Evolutionary conservation across 257 asterid species (phyloP).

Genomic region (Nicotiana undulata): DNA sequence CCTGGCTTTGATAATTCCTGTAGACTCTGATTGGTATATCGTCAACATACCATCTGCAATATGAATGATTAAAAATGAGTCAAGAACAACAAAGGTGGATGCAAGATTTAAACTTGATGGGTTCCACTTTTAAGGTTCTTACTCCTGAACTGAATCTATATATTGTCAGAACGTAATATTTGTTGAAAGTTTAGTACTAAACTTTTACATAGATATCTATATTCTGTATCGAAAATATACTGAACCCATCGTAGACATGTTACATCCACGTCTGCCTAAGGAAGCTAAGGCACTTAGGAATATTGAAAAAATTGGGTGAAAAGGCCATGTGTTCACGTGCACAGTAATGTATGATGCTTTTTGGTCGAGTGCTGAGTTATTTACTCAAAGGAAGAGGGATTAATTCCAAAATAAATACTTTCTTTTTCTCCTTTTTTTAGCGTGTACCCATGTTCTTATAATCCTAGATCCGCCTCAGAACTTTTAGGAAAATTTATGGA

Average conservation of each 20-base stretch:
- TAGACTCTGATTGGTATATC: slow-evolving; percentile 57
- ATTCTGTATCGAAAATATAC: neutral
- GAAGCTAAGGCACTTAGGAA: too few species aligned
- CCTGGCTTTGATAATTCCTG: slow-evolving; percentile 37
- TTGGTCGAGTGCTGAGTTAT: too few species aligned
- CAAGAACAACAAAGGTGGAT: neutral
- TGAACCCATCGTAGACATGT: too few species aligned
- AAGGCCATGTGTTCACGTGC: too few species aligned
- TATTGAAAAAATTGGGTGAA: too few species aligned
- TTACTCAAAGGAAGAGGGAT: too few species aligned
- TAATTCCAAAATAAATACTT: too few species aligned
- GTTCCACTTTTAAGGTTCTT: neutral
- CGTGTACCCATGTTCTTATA: too few species aligned
- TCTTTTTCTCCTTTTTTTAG: too few species aligned
- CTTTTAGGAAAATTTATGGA: neutral
- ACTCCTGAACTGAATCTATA: accelerated
- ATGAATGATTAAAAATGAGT: neutral
- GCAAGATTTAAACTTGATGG: neutral
- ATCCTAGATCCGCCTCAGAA: too few species aligned
- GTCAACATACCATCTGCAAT: slow-evolving; percentile 65
- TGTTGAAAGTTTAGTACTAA: neutral
- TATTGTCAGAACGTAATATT: neutral
- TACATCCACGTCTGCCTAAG: too few species aligned
- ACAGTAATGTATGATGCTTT: too few species aligned
- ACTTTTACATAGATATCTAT: neutral